Evolutionary conservation across 768 basidiomycete genomes (phyloP), one percentile per base, ranked within the genome.

Genomic region (Auricularia sp.): DNA sequence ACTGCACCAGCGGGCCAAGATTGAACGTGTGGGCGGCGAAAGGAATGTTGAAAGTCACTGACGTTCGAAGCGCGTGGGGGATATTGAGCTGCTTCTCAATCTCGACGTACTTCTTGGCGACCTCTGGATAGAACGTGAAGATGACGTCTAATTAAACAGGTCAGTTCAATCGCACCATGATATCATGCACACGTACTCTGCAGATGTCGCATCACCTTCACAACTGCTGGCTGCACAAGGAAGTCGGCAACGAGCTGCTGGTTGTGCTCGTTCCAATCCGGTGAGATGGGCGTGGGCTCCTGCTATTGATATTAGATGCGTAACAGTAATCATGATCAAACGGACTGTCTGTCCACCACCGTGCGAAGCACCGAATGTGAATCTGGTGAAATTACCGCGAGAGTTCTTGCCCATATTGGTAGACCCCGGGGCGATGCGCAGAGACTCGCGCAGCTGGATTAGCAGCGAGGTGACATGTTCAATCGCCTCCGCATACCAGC

Each of bases 11-110:
- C 0, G 63, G 63, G 1, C 74, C 74, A 16, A 77, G 70, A 62
- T 79, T 77, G 67, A 78, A 74, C 0, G 71, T 73, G 0, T 62
- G 39, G 0, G 69, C 59, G 0, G 74, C 66, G 23, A 74, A 78
- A 0, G 75, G 44, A 3, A 72, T 73, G n/a, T 72, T 67, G 2
- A 34, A 51, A 5, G 4, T 3, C 3, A 5, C 3, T 16, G 47
- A 51, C 12, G 47, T 51, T 51, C 47, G 47, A 3, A 51, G 12
- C 16, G 47, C 47, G 47, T 51, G 16, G 3, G 47, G 47, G 4
- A 51, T 16, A 3, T 51, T 16, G 16, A 51, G 12, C 47, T 16
- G 16, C 47, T 51, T 51, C 7, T 51, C 6, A 16, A 51, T 51
- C 4, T 5, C n/a, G n/a, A n/a, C n/a, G n/a, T n/a, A n/a, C n/a